These are phyloP conservation scores for Rhodotorula sphaerocarpa DNA, from an alignment of 768 basidiomycete species.

Conservation along the genomic window DNA sequence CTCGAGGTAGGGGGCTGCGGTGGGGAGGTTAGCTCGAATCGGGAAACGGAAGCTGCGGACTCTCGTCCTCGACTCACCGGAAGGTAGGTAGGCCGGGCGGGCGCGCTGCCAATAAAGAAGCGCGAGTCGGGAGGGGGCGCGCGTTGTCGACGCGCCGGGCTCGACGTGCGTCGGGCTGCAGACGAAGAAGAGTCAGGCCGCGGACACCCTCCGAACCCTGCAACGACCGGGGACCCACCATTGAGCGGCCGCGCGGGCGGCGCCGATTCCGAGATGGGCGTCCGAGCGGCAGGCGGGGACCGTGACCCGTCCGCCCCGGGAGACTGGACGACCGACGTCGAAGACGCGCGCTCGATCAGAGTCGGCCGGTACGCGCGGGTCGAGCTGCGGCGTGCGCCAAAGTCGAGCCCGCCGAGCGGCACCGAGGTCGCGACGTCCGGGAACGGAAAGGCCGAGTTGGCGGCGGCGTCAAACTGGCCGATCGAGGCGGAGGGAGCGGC, in stretches of 20 bases:
- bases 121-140: too few relatives aligned
- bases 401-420: constrained; percentile 3
- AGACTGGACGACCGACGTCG: neutral
- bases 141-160: too few relatives aligned
- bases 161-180: too few relatives aligned
- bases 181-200: too few relatives aligned
- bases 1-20: neutral
- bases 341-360: constrained; percentile 14
- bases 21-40: neutral
- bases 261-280: constrained; percentile 2
- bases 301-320: neutral
- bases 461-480: neutral
- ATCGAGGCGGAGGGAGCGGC: constrained; percentile 13
- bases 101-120: too few relatives aligned
- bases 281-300: neutral
- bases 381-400: constrained; percentile 12
- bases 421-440: neutral
- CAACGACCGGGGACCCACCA: neutral
- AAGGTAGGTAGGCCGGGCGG: neutral
- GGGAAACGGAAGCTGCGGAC: too few relatives aligned
- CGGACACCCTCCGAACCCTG: neutral
- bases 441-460: constrained; percentile 9
- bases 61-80: neutral
- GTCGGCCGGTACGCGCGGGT: constrained; percentile 23
- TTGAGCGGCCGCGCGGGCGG: neutral